Evolutionary conservation across 2,329 filamentous ascomycete genomes (phyloP).

Genomic region (Cercospora sp.): DNA sequence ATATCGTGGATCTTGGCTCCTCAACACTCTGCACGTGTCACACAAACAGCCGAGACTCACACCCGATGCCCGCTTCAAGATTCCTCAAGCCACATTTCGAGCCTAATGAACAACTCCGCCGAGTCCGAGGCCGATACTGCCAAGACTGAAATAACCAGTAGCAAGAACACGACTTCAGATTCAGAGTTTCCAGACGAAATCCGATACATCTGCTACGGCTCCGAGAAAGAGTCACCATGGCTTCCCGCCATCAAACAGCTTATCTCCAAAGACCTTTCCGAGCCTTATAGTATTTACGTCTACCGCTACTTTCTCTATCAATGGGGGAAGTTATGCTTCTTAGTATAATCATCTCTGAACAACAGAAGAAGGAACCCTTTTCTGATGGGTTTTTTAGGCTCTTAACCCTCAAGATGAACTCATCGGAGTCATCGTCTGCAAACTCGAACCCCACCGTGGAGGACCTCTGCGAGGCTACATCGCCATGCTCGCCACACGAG

Average conservation of each 20-base stretch:
- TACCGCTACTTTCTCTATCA: conserved; percentile 98
- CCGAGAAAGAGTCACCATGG: conserved; percentile 61
- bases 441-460: conserved; percentile 84
- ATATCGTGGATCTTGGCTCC: not conserved
- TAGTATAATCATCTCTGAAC: conserved; percentile 56
- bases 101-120: conserved; percentile 14
- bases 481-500: conserved; percentile 92
- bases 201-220: conserved; percentile 61
- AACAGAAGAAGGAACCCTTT: not conserved
- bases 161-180: not conserved
- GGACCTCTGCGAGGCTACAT: conserved; percentile 92
- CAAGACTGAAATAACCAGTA: conserved; percentile 10
- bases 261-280: conserved; percentile 94
- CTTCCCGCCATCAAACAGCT: conserved; percentile 85
- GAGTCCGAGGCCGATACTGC: conserved; percentile 1
- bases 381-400: conserved; percentile 36
- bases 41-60: not conserved
- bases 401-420: conserved; percentile 62
- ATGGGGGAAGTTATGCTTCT: conserved; percentile 96
- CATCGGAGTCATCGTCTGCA: conserved; percentile 89
- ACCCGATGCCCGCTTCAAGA: not conserved
- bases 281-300: conserved; percentile 99
- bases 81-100: no score
- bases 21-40: not conserved
- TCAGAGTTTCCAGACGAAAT: conserved; percentile 9